phyloP scores from a whole-genome alignment of 192 early-diverging fungal species.

The Coemansia sp. region DNA sequence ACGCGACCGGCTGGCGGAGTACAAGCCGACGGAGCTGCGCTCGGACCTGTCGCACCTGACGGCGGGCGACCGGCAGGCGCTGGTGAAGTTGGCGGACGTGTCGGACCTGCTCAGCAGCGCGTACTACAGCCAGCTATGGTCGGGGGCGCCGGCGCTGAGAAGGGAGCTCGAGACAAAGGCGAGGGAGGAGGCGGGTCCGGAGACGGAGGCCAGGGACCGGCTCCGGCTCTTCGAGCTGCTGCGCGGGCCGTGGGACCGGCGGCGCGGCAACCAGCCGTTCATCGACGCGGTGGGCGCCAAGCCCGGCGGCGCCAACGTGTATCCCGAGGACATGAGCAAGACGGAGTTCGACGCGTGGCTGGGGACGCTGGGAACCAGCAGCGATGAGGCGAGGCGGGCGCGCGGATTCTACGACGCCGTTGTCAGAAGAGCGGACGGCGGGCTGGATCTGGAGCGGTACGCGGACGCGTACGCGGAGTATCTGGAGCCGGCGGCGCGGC shows the following conservation, averaged over 20 bases:
- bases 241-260: conserved; percentile 69
- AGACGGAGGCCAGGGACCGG: conserved; percentile 37
- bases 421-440: conserved; percentile 30
- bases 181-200: conserved; percentile 13
- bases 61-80: conserved; percentile 59
- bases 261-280: conserved; percentile 59
- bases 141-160: conserved; percentile 59
- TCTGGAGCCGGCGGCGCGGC: conserved; percentile 55
- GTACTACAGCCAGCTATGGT: conserved; percentile 70
- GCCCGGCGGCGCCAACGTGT: conserved; percentile 67
- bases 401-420: conserved; percentile 68
- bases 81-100: conserved; percentile 63
- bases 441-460: conserved; percentile 56
- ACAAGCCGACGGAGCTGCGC: conserved; percentile 56
- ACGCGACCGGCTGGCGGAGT: conserved; percentile 51
- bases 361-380: conserved; percentile 30
- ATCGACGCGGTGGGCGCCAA: conserved; percentile 41
- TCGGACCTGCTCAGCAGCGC: conserved; percentile 62
- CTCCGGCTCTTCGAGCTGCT: conserved; percentile 63
- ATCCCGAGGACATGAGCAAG: conserved; percentile 70
- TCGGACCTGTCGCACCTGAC: conserved; percentile 63
- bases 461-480: conserved; percentile 61
- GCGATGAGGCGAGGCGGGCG: conserved; percentile 54
- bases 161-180: conserved; percentile 48
- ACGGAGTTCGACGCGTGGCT: conserved; percentile 65